phyloP scores from a whole-genome alignment of 2,329 filamentous ascomycete species.

The Pseudovirgaria hyperparasitica region DNA sequence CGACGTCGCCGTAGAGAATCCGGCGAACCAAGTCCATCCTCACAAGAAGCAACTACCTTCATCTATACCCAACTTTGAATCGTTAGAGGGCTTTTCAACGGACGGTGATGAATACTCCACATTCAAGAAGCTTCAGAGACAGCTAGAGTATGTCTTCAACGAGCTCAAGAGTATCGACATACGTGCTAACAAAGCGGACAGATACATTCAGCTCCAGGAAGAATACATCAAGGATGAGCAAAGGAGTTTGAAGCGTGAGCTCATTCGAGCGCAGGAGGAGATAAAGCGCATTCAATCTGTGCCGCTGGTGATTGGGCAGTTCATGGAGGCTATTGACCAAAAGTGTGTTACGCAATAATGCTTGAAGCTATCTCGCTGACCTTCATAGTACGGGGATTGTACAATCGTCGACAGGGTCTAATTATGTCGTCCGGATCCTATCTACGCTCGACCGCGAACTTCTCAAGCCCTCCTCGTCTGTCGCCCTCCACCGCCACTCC shows the following conservation, averaged over 20 bases:
- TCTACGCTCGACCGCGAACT: conserved; percentile 97
- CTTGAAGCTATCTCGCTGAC: conserved; percentile 7
- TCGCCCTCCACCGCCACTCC: conserved; percentile 93
- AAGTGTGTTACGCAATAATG: conserved; percentile 50
- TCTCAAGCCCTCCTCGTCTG: conserved; percentile 93
- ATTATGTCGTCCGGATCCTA: conserved; percentile 96
- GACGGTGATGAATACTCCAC: conserved; percentile 91
- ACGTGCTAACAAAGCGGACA: conserved; percentile 25
- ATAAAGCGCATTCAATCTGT: conserved; percentile 99
- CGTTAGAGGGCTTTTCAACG: conserved; percentile 68
- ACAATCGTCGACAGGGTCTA: conserved; percentile 93
- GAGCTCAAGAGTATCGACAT: neutral
- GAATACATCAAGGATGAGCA: conserved; percentile 99
- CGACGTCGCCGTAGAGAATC: conserved; percentile 75
- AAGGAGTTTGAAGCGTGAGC: conserved; percentile 90
- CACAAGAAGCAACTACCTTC: conserved; percentile 70
- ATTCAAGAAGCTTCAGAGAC: conserved; percentile 90
- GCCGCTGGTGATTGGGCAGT: conserved; percentile 93
- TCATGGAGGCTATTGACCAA: conserved; percentile 99
- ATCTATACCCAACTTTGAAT: conserved; percentile 80
- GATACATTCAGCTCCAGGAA: conserved; percentile 93
- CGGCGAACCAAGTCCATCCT: conserved; percentile 58
- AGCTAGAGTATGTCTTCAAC: conserved; percentile 61
- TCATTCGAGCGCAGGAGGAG: conserved; percentile 94
- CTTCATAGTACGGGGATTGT: conserved; percentile 78